Evolutionary conservation across 306 rosid genomes (phyloP), one percentile per base, ranked within the genome.

Genomic region (Gleditsia sinensis): DNA sequence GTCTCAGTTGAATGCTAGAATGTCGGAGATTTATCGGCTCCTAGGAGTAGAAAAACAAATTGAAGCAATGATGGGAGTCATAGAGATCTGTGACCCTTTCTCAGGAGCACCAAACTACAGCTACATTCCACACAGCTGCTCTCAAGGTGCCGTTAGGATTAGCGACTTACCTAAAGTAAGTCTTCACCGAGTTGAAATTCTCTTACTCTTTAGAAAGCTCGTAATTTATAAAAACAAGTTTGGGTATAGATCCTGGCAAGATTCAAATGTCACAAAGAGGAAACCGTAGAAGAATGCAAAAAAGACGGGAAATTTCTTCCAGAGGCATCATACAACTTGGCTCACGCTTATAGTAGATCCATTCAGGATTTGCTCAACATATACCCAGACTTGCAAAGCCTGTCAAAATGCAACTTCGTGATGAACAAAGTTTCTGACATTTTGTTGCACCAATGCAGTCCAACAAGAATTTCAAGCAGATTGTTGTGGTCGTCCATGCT

Each of bases 51-150:
- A 69, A 9, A 70, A 54, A 58, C 37, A 81, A 37, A 75, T 75
- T 65, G 85, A 78, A 53, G 73, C 56, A 13, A 6, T 37, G 48
- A 39, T 74, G 11, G 89, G 83, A 40, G 2, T 67, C 69, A 23
- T 59, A 32, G 62, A 78, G 73, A 76, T 91, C 54, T 91, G 97
- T 72, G 86, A 87, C 67, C 97, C 94, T 78, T 91, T 91, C 74
- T 60, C 87, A 0, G 82, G 72, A 32, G 76, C 84, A 72, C 92
- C 92, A 46, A 56, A 87, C 40, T 85, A 63, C 73, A 80, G 34
- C 66, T 91, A 87, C 58, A 63, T 39, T 70, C 88, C 97, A n/a
- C 25, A 76, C 2, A 66, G 42, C 24, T 91, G 92, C 74, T 69
- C 84, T 32, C 55, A 51, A 3, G 77, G 67, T 60, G 72, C 83